Base-by-base conservation (phyloP, 768 basidiomycete species). In the Galerina marginata region DNA sequence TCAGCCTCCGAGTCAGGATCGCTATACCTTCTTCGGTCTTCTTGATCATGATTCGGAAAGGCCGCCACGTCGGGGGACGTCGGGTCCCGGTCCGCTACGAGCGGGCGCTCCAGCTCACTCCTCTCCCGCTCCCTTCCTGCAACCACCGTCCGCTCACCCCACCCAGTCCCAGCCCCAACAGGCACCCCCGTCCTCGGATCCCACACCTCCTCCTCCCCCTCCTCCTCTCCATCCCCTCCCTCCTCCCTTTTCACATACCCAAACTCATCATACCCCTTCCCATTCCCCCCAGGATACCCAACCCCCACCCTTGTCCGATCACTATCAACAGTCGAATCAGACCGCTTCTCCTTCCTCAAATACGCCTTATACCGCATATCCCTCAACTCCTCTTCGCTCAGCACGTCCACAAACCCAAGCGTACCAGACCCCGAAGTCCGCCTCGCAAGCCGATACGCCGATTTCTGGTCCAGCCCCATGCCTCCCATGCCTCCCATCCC, bases 311-410 rank as follows among this genome's bases (percentile, higher is more conserved):
- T 44, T 5, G 54, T 52, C 23, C 51, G 45, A 56, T 60, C 58
- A 47, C 47, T 63, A 25, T 54, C 63, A 16, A 60, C 56, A 26
- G 64, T 65, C 40, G 62, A 57, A 15, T 58, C 65, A 6, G 54
- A 48, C 33, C 54, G 50, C 53, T 53, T 47, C 45, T 75, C 69
- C 65, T 77, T 76, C 48, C 71, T 68, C 66, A 74, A 68, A 58
- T 81, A 79, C 52, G 75, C 69, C 33, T 75, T 71, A 69, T 73
- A 81, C 58, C 80, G 70, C 63, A 75, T 67, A 46, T 71, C 65
- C 26, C 79, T 70, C 55, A 82, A 70, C 54, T 76, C 74, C 57
- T 83, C 80, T 53, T 79, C 79, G 20, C 68, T 69, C 37, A 75
- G 65, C 55, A 64, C 69, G 40, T 72, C 70, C 67, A 49, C 51